Percentiles rank a stretch among this genome's conserved stretches.
Conservation (phyloP, 495 filamentous ascomycete species). For the Aspergillus saccharolyticus region DNA sequence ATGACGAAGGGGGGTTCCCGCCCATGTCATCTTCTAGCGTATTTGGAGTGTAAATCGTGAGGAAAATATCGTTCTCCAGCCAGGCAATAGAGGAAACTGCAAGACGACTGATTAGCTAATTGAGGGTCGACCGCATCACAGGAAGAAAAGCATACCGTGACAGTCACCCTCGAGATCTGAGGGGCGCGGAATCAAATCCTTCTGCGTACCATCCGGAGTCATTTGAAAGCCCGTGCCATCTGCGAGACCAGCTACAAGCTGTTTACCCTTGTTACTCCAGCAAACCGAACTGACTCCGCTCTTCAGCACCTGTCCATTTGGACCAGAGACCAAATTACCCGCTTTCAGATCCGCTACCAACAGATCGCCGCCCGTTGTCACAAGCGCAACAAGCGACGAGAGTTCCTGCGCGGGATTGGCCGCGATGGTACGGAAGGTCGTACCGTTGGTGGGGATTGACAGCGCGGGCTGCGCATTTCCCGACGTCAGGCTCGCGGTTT, state of each 20-base stretch:
- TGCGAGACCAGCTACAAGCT: slow-evolving; percentile 80
- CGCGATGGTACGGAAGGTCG: slow-evolving; percentile 64
- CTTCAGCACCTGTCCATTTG: slow-evolving; percentile 62
- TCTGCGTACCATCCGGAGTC: slow-evolving; percentile 69
- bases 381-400: slow-evolving; percentile 61
- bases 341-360: slow-evolving; percentile 75
- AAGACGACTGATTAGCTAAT: too few species aligned
- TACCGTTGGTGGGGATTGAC: slow-evolving; percentile 71
- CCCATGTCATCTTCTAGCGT: slow-evolving; percentile 49
- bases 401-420: slow-evolving; percentile 67
- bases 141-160: slow-evolving; percentile 51
- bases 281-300: slow-evolving; percentile 75
- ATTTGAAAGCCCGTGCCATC: slow-evolving; percentile 80
- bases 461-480: slow-evolving; percentile 62
- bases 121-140: too few species aligned
- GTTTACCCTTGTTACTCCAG: slow-evolving; percentile 92
- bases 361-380: slow-evolving; percentile 75
- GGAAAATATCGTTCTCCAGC: slow-evolving; percentile 84
- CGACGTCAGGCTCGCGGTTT: slow-evolving; percentile 59
- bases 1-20: slow-evolving; percentile 53
- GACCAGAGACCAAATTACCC: slow-evolving; percentile 52
- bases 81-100: slow-evolving; percentile 80
- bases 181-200: slow-evolving; percentile 74
- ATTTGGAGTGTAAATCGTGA: slow-evolving; percentile 67
- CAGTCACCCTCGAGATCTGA: slow-evolving; percentile 59